Base-by-base conservation (phyloP, 495 filamentous ascomycete genomes). In the Podospora pseudocomata region DNA sequence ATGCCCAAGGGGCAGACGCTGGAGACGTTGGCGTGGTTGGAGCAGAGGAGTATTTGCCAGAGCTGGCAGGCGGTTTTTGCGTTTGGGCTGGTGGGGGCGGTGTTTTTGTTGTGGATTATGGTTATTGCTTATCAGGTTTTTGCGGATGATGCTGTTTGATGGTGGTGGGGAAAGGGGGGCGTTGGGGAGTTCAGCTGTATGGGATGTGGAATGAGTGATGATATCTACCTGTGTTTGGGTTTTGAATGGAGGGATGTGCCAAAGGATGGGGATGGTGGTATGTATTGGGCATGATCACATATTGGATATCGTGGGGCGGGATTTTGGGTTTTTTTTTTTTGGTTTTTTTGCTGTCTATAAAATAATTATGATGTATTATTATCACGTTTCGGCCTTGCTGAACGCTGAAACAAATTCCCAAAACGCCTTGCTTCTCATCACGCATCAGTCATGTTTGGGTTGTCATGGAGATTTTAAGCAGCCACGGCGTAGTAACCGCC, bases 21-120 rank as follows among this genome's bases (percentile, higher is more conserved):
- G 6, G 78, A 87, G 62, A 95, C 94, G 4, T 75, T 97, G 72
- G 94, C 92, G 5, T 96, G 90, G 88, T 79, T 98, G 78, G 85
- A 96, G 79, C 94, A 97, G 83, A 83, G 86, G 73, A 92, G 85
- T 49, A 93, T 97, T 65, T 97, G 94, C 89, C 81, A 87, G 87
- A 85, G 71, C 68, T 91, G 88, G 89, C 78, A 85, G 67, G 86
- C 88, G 0, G 85, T 81, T 9, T 89, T 88, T 75, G 86, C 87
- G 26, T 90, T 90, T 73, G 90, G 88, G 71, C 77, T 96, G 62
- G 85, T 97, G 5, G 94, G 91, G 60, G 87, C 83, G 11, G 86
- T 98, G 28, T 96, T 97, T 75, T 86, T 96, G 74, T 72, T 97
- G 6, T 98, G 93, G 94, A 94, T 98, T 83, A 93, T 97, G 76